Evolutionary conservation across 441 rosid genomes (phyloP).

Genomic region (Aleurites moluccanus): DNA sequence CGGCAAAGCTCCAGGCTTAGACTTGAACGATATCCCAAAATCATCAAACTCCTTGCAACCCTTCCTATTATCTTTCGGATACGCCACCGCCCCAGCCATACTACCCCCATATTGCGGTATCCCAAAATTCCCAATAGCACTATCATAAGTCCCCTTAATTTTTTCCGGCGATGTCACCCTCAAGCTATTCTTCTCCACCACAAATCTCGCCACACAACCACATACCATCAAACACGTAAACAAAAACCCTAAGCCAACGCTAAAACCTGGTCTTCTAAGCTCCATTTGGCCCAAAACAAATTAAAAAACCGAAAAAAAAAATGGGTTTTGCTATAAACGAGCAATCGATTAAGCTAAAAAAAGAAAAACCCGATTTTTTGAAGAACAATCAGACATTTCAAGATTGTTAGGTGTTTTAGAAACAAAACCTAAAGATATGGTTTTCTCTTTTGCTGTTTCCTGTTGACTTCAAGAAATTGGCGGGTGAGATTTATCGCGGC

Average conservation of each 20-base stretch:
- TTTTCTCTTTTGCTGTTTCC: not conserved
- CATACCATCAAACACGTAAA: slow-evolving; percentile 29
- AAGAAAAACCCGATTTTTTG: slow-evolving; percentile 15
- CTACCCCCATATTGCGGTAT: slow-evolving; percentile 98
- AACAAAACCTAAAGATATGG: not conserved
- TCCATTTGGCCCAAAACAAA: slow-evolving; percentile 19
- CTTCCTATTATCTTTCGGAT: slow-evolving; percentile 74
- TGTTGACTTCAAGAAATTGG: not conserved
- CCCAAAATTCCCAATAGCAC: slow-evolving; percentile 98
- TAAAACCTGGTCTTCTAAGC: slow-evolving; percentile 16
- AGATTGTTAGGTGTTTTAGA: not conserved
- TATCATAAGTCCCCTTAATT: slow-evolving; percentile 79
- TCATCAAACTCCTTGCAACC: slow-evolving; percentile 73
- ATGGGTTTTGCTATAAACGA: slow-evolving; percentile 19
- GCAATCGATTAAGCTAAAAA: slow-evolving; percentile 15
- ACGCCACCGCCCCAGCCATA: slow-evolving; percentile 88
- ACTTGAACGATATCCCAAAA: slow-evolving; percentile 61
- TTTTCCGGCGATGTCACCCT: slow-evolving; percentile 88
- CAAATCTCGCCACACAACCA: slow-evolving; percentile 54
- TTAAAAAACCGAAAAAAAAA: not conserved
- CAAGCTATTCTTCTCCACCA: slow-evolving; percentile 97
- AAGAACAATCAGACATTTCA: not conserved
- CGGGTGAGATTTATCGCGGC: slow-evolving; percentile 5
- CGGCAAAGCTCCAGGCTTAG: slow-evolving; percentile 92
- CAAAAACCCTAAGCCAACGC: slow-evolving; percentile 42